Conservation (phyloP, 805 yeast species). For the Wickerhamiella hasegawae region DNA sequence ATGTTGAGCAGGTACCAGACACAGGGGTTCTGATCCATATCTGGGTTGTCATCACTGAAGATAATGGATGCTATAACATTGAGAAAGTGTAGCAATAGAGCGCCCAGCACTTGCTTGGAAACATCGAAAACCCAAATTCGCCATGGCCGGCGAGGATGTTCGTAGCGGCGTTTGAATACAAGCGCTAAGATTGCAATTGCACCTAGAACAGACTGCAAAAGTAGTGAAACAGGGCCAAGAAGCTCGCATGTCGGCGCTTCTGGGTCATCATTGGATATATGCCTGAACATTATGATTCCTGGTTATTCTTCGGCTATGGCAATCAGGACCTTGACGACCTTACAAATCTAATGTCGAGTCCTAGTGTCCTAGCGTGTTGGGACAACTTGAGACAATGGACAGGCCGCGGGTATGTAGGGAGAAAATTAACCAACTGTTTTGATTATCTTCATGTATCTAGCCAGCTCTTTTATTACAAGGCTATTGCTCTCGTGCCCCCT, state of each 20-base stretch:
- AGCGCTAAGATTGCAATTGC: conserved; percentile 57
- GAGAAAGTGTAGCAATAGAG: conserved; percentile 65
- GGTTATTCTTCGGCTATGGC: too few species aligned
- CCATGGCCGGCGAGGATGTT: conserved; percentile 78
- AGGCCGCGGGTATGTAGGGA: too few species aligned
- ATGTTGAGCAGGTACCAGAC: conserved; percentile 89
- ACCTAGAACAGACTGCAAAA: conserved; percentile 67
- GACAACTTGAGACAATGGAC: too few species aligned
- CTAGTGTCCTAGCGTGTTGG: too few species aligned
- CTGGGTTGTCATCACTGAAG: conserved; percentile 23
- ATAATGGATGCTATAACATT: conserved; percentile 59
- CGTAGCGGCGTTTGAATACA: conserved; percentile 60
- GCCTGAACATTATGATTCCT: too few species aligned
- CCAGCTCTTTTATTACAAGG: too few species aligned
- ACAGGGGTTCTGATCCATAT: conserved; percentile 50
- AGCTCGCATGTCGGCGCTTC: conserved; percentile 33
- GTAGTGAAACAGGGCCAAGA: conserved; percentile 72
- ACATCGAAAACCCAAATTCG: conserved; percentile 82
- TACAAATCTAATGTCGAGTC: too few species aligned
- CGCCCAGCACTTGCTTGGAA: conserved; percentile 76
- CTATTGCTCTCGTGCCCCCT: too few species aligned
- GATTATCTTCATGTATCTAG: too few species aligned
- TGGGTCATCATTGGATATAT: neutral
- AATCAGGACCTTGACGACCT: too few species aligned
- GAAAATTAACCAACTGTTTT: too few species aligned